Evolutionary conservation across 2,329 filamentous ascomycete genomes (phyloP), one percentile per base, ranked within the genome.

Genomic region (Penicillium sp.): DNA sequence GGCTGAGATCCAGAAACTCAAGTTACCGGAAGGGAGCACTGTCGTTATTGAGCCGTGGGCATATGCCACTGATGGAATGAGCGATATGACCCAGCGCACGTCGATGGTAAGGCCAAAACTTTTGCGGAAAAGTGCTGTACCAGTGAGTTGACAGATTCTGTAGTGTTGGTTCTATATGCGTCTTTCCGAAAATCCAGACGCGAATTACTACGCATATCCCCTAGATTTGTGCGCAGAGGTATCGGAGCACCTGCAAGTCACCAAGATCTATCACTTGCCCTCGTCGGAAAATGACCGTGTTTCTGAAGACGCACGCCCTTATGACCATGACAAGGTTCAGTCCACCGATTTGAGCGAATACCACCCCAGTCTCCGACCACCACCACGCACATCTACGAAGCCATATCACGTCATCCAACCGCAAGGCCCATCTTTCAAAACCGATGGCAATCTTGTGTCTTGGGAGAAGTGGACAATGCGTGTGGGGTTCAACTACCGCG

Each of bases 121-220:
- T 2, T 11, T 26, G 23, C 26, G 5, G 3, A 18, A 23, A 18
- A 67, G 77, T 0, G 73, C 65, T 79, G 81, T 45, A 82, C 82
- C 72, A 85, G 22, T 78, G 75, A 44, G 78, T 80, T 7, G 81
- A 84, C 62, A 75, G 81, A 46, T 80, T 79, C 7, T 76, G 15
- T 81, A 66, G 64, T 66, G 64, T 29, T 65, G 55, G 44, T 74
- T 76, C 56, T 76, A 76, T 62, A 71, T 75, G 67, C 61, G 73
- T 26, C 4, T 59, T 79, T 0, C 54, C 67, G 0, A 67, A 0
- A 70, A 80, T 27, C 64, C 67, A 0, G 80, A 83, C 53, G 75
- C 80, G 25, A 84, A 84, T 60, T 79, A 81, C 66, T 84, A 84
- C 59, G 81, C 82, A 2, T 83, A 83, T 52, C 82, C 82, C 0